Percentiles rank a stretch among this genome's conserved stretches.
phyloP scores from a whole-genome alignment of 164 flowering plant species.

The Stephania cephalantha region DNA sequence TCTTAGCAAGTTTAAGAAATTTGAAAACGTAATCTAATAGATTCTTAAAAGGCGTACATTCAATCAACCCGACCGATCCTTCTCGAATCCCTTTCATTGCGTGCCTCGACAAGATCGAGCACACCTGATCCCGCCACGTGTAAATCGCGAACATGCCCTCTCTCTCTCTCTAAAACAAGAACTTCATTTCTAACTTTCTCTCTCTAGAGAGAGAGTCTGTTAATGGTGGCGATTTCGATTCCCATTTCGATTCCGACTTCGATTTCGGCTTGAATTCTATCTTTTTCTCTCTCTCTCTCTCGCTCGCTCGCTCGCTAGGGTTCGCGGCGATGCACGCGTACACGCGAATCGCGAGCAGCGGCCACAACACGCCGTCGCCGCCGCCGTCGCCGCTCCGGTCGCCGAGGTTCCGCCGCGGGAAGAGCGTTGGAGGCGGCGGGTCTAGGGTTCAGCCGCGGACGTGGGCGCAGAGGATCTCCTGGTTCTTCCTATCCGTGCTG shows the following conservation, averaged over 20 bases:
- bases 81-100: too few species aligned
- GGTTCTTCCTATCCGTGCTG: slow-evolving; percentile 56
- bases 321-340: slow-evolving; percentile 47
- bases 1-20: too few species aligned
- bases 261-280: background rate
- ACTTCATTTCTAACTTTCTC: background rate
- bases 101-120: too few species aligned
- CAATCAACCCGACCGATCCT: too few species aligned
- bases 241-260: background rate
- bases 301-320: background rate
- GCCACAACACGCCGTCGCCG: slow-evolving; percentile 67
- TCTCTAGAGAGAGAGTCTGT: background rate
- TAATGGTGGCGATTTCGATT: background rate
- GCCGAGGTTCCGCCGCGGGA: slow-evolving; percentile 37
- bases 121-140: too few species aligned
- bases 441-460: slow-evolving; percentile 27
- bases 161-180: background rate
- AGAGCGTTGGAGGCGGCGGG: slow-evolving; percentile 20
- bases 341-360: slow-evolving; percentile 52
- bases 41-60: too few species aligned
- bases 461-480: slow-evolving; percentile 45
- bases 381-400: slow-evolving; percentile 70
- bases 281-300: background rate
- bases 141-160: background rate
- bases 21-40: too few species aligned